phyloP scores from a whole-genome alignment of 1,139 yeast genomes.

The Kazachstania sp. region DNA sequence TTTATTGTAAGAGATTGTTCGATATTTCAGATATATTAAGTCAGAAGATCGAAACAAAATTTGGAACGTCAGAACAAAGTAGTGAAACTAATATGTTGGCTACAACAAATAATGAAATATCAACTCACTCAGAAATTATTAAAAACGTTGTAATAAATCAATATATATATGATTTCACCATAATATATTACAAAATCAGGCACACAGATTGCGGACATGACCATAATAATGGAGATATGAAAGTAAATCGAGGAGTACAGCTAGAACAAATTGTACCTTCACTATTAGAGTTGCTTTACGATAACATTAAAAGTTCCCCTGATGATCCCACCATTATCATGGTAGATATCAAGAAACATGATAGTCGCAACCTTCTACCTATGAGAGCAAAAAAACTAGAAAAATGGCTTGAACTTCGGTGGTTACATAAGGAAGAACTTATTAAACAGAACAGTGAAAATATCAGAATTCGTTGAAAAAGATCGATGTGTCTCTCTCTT shows the following conservation, averaged over 20 bases:
- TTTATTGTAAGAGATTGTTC: background rate
- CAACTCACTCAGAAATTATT: background rate
- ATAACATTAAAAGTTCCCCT: background rate
- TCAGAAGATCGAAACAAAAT: background rate
- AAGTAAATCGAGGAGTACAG: constrained; percentile 23
- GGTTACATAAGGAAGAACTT: constrained; percentile 60
- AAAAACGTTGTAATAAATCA: constrained; percentile 20
- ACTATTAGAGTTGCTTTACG: constrained; percentile 42
- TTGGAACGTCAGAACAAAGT: background rate
- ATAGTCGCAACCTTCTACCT: constrained; percentile 42
- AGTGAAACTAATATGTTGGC: background rate
- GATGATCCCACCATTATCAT: constrained; percentile 36
- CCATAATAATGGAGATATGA: constrained; percentile 18
- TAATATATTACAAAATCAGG: constrained; percentile 36
- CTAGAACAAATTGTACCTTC: constrained; percentile 40
- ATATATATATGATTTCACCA: constrained; percentile 42
- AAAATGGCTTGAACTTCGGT: constrained; percentile 60
- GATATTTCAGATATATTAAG: background rate
- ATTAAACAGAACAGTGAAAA: constrained; percentile 25
- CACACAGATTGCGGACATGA: constrained; percentile 14
- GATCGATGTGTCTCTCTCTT: too few species aligned
- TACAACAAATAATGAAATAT: background rate
- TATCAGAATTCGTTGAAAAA: too few species aligned
- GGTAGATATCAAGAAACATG: constrained; percentile 42
- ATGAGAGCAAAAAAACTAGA: constrained; percentile 46